Conservation (phyloP, 2,329 filamentous ascomycete species). For the Scedosporium aurantiacum region DNA sequence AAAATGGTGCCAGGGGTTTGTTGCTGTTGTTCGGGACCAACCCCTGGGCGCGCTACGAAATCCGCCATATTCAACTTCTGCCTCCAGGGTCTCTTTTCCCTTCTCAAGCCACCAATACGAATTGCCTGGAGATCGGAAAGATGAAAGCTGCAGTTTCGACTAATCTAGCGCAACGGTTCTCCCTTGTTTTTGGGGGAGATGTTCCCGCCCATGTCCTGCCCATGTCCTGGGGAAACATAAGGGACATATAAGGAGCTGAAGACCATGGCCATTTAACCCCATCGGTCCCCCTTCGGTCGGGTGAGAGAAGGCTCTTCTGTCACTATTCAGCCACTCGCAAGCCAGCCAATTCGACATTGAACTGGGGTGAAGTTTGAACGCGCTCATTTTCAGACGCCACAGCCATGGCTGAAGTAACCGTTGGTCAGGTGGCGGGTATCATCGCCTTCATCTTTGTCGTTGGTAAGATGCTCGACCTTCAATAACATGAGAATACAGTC, state of each 20-base stretch:
- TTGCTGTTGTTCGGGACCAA: too few species aligned
- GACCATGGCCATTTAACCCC: too few species aligned
- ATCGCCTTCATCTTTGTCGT: constrained; percentile 14
- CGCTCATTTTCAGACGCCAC: background rate
- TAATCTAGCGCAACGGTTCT: background rate
- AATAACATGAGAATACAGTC: background rate
- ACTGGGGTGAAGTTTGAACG: background rate
- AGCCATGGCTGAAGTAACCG: constrained; percentile 13
- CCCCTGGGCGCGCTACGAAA: too few species aligned
- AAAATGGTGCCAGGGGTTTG: background rate
- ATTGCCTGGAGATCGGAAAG: background rate
- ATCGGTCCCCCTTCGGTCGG: background rate
- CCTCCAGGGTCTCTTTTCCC: background rate
- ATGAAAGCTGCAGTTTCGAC: background rate
- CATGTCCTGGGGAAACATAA: too few species aligned
- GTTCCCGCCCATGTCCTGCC: background rate
- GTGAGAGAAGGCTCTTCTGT: background rate
- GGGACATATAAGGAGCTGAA: too few species aligned
- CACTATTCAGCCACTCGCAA: background rate
- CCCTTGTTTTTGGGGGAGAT: too few species aligned
- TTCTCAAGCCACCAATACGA: background rate
- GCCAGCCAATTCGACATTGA: background rate
- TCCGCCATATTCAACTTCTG: too few species aligned
- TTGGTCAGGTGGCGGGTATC: constrained; percentile 15
- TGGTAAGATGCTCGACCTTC: constrained; percentile 9